These are phyloP conservation scores for Rosa rugosa DNA, from an alignment of 306 rosid genomes.

Conservation along the genomic window DNA sequence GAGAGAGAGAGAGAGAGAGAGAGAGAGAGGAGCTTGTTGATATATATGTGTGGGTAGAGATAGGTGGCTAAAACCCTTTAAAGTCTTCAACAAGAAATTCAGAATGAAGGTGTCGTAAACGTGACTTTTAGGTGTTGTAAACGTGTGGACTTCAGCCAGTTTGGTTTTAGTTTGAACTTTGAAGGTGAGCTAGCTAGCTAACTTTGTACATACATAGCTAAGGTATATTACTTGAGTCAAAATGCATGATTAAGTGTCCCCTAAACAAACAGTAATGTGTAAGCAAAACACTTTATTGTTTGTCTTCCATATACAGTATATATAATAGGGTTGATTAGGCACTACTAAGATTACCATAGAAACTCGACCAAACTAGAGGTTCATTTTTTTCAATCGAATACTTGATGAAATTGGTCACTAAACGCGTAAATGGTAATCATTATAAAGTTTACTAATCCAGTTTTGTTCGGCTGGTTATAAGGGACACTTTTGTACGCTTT, in stretches of 20 bases:
- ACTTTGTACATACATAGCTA: neutral
- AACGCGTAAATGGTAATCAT: conserved; percentile 29
- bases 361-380: neutral
- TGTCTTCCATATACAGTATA: neutral
- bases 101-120: neutral
- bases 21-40: neutral
- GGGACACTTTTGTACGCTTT: conserved; percentile 5
- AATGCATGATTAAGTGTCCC: neutral
- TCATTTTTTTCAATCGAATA: neutral
- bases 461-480: conserved; percentile 14
- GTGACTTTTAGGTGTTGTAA: neutral
- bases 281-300: neutral
- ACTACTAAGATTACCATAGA: neutral
- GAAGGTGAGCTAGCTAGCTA: neutral
- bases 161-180: neutral
- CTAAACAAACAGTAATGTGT: neutral
- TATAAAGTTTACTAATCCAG: neutral
- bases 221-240: neutral
- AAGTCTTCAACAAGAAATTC: neutral
- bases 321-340: neutral
- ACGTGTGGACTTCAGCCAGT: neutral
- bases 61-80: neutral
- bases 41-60: neutral
- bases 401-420: neutral
- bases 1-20: neutral